Conservation (phyloP, 257 asterid species). For the Jacaranda mimosifolia region DNA sequence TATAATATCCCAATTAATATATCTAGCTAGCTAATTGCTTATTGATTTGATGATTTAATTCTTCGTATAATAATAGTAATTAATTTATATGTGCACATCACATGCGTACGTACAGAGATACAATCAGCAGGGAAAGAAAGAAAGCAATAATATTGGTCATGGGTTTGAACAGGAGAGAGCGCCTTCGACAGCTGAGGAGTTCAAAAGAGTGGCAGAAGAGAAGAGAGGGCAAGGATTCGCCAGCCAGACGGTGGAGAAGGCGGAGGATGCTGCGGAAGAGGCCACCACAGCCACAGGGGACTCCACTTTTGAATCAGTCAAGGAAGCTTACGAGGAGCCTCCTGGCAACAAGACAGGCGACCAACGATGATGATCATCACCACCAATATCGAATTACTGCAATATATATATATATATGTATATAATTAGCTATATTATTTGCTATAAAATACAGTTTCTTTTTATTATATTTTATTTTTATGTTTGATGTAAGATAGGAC, state of each 20-base stretch:
- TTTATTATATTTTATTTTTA: no score
- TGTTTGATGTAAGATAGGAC: no score
- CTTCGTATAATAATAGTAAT: no score
- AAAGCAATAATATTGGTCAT: background rate
- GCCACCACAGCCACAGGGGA: constrained; percentile 23
- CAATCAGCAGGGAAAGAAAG: constrained; percentile 23
- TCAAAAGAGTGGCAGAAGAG: constrained; percentile 49
- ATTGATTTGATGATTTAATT: background rate
- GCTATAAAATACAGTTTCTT: no score
- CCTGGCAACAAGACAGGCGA: constrained; percentile 12
- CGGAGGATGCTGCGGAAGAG: constrained; percentile 14
- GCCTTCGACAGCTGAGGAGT: constrained; percentile 47
- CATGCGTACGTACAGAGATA: constrained; percentile 21
- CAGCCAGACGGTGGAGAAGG: constrained; percentile 39
- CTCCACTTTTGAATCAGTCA: constrained; percentile 24
- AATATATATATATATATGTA: no score
- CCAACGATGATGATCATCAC: background rate
- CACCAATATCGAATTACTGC: no score
- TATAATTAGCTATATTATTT: no score
- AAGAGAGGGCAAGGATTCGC: constrained; percentile 34
- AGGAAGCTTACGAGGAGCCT: constrained; percentile 32
- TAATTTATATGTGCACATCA: background rate
- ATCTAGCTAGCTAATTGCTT: background rate
- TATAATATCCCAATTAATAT: no score
- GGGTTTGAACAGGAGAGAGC: constrained; percentile 41